Evolutionary conservation across 202 grass and related monocot genomes (phyloP), one percentile per base, ranked within the genome.

Genomic region (Elaeis oleifera): DNA sequence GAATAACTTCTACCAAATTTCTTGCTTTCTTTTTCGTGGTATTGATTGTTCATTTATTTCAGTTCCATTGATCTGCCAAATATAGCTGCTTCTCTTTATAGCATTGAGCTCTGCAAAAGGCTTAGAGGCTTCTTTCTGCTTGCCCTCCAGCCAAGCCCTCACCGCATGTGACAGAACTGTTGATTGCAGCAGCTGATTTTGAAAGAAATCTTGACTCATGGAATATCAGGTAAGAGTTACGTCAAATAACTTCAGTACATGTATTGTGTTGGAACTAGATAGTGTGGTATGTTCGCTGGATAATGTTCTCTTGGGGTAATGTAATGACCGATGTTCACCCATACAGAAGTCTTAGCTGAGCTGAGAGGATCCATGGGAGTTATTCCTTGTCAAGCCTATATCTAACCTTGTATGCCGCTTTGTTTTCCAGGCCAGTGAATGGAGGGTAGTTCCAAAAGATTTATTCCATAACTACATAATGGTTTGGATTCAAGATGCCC

Each of bases 61-160:
- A 96, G 92, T 72, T 91, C 83, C 9, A 90, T 96, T 71, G 92
- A 96, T 96, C 80, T 96, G 68, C 84, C 92, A 64, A 96, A 91
- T 69, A 88, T 90, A 74, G 74, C 84, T 71, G 92, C 92, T 73
- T 88, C 84, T 59, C 29, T 91, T 5, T 96, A 96, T 54, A 96
- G 81, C 77, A 83, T 74, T 20, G 84, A 89, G 67, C 87, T 96
- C 63, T 83, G 87, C 71, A 96, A 88, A 75, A 68, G 87, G 49
- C 58, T 96, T 50, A 80, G 78, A 79, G 77, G 79, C 48, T 96
- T 81, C 84, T 96, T 61, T 81, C 81, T 65, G 78, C 92, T 70
- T 88, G 87, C 22, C 92, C 92, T 51, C 87, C 92, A 63, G 88
- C 92, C 48, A 84, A 85, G 58, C 92, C 92, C 3, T 49, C 78